Evolutionary conservation across 2,329 filamentous ascomycete genomes (phyloP), one percentile per base, ranked within the genome.

Genomic region (Purpureocillium takamizusanense): DNA sequence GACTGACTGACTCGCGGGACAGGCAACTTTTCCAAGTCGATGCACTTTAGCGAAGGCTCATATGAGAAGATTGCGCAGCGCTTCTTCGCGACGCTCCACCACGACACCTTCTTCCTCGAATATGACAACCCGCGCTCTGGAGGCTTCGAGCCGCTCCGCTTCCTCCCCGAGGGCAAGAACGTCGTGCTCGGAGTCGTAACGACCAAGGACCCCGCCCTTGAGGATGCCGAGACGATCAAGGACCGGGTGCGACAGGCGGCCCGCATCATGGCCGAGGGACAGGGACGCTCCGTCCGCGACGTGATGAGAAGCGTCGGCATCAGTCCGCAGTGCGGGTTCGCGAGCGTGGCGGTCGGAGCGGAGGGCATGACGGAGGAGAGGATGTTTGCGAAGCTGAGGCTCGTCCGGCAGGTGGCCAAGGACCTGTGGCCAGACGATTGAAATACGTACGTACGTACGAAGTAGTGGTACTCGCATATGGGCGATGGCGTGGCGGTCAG

Each of bases 241-340:
- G 57, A 60, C 41, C 66, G 69, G 18, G 72, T 81, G 4, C 60
- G 63, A 38, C 62, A 72, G 43, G 77, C 76, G 1, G 82, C 81
- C 3, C 72, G 78, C 44, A 76, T 78, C 55, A 76, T 87, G 38
- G 79, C 80, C 0, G 63, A 78, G 47, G 82, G 81, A 0, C 76
- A 73, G 33, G 73, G 72, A 2, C 67, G 79, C 52, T 72, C 65
- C 7, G 65, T 71, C n/a, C 70, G 81, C 49, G 70, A 84, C 51
- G 80, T 77, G 2, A 61, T 86, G 38, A 64, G 76, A 52, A 72
- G 76, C 46, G 65, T 86, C 18, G 77, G 78, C 33, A 75, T 84
- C 21, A 82, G 76, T 53, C 80, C 81, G 3, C 80, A 85, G 62
- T 83, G 78, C 53, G 79, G 78, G 1, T 82, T 83, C 55, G 82